These are phyloP conservation scores for Mesostigma viride DNA, from an alignment of 139 green algal species.

Conservation along the genomic window DNA sequence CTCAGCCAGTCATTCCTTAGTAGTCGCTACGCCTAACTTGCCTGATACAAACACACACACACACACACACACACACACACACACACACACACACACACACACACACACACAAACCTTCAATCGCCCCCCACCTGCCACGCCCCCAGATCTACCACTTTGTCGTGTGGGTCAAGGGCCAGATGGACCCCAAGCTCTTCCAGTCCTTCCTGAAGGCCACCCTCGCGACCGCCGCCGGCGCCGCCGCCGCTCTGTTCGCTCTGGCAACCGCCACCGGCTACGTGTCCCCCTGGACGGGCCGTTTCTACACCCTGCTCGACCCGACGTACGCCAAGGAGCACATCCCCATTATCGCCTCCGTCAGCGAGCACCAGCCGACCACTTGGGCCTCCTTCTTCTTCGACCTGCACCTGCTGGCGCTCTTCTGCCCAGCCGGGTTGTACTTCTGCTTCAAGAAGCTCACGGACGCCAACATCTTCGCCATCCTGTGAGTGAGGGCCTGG, in stretches of 20 bases:
- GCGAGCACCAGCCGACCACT: slow-evolving; percentile 52
- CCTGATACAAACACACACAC: no score
- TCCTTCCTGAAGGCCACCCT: slow-evolving; percentile 22
- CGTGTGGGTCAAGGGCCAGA: slow-evolving; percentile 18
- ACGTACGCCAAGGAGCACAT: slow-evolving; percentile 54
- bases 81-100: neutral
- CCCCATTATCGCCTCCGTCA: slow-evolving; percentile 50
- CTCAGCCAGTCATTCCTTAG: no score
- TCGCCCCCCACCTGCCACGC: neutral
- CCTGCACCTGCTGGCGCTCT: slow-evolving; percentile 40
- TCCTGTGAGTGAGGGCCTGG: slow-evolving; percentile 6
- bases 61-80: neutral
- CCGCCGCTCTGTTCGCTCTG: slow-evolving; percentile 7
- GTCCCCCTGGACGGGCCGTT: slow-evolving; percentile 48
- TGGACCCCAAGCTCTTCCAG: slow-evolving; percentile 33
- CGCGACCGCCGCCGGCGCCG: slow-evolving; percentile 8
- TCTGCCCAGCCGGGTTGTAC: slow-evolving; percentile 31
- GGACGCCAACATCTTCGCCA: slow-evolving; percentile 38
- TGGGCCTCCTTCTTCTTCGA: slow-evolving; percentile 55
- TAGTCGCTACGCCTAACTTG: no score
- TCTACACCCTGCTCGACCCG: slow-evolving; percentile 48
- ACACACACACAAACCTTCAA: neutral
- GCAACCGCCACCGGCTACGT: slow-evolving; percentile 35
- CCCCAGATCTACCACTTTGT: slow-evolving; percentile 31
- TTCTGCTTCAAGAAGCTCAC: slow-evolving; percentile 35